phyloP scores from a whole-genome alignment of 768 basidiomycete genomes.

The Tylopilus plumbeoviolaceoides region DNA sequence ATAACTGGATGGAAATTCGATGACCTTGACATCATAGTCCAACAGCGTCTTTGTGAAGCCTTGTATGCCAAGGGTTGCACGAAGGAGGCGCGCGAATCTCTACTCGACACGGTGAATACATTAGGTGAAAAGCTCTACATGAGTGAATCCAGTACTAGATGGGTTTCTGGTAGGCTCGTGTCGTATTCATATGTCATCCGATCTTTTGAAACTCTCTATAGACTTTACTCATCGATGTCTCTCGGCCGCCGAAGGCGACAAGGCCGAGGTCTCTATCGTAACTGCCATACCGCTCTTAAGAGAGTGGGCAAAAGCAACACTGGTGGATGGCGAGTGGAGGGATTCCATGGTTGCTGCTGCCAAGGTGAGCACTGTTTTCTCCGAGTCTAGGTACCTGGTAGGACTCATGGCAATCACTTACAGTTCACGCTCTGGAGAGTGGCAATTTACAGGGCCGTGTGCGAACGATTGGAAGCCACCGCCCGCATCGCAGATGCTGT shows the following conservation, averaged over 20 bases:
- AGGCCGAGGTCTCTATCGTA: background rate
- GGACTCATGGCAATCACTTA: background rate
- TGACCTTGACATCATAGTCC: background rate
- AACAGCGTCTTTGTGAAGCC: background rate
- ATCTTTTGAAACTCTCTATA: background rate
- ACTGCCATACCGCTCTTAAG: background rate
- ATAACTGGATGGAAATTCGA: background rate
- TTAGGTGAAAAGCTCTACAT: background rate
- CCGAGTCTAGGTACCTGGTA: background rate
- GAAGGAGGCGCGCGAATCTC: background rate
- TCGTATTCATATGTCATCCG: background rate
- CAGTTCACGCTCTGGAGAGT: background rate
- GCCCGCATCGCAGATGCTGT: background rate
- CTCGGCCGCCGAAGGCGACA: background rate
- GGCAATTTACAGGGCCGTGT: background rate
- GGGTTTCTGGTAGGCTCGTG: background rate
- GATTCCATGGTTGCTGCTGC: background rate
- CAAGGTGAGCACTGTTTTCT: background rate
- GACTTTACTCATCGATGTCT: background rate
- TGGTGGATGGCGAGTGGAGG: background rate
- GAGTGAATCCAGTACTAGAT: background rate
- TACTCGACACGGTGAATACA: background rate
- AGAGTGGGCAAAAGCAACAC: background rate
- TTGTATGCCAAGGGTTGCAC: background rate
- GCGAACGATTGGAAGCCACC: background rate